Base-by-base conservation (phyloP, 1,139 yeast species). In the Hyphopichia wangnamkhiaoensis region DNA sequence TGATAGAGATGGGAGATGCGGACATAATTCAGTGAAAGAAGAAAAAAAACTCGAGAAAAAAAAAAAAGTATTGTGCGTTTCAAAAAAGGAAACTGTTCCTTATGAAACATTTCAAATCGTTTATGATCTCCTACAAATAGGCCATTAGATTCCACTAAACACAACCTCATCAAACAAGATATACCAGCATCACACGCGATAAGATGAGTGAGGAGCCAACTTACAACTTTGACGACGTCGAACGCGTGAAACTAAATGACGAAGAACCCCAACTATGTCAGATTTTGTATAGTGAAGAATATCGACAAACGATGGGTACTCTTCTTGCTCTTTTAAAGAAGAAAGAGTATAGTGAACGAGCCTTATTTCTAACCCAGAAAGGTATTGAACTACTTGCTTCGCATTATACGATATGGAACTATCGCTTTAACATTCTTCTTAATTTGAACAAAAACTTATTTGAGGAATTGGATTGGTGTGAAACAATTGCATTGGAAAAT, bases 381-480 rank as follows among this genome's bases (percentile, higher is more conserved):
- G 84, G 86, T 3, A 82, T 94, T 39, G 76, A 68, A 13, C 54
- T 76, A 44, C 81, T 88, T 37, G 93, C 98, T 0, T 95, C 97
- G 0, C 97, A 91, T 61, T 93, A 93, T 58, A 85, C 96, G 0
- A 84, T 84, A 1, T 93, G 98, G 98, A 74, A 76, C 41, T 93
- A 85, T 61, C 69, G 98, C 14, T 80, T 68, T 45, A 73, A 81
- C 43, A 79, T 82, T 12, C 61, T 89, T 33, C 56, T 55, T 33
- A 51, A 57, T 45, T 52, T 80, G 48, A 47, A 63, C 14, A 56
- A 65, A 36, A 60, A 69, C 47, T 52, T 78, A 29, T 53, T 59
- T 15, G 63, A 67, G 12, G 94, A 85, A 54, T 63, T 85, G 30
- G 77, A 78, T 34, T 90, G 96, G 96, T 74, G 91, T 48, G 94